Conservation (phyloP, 2,329 filamentous ascomycete genomes). For the Fusarium irregulare region DNA sequence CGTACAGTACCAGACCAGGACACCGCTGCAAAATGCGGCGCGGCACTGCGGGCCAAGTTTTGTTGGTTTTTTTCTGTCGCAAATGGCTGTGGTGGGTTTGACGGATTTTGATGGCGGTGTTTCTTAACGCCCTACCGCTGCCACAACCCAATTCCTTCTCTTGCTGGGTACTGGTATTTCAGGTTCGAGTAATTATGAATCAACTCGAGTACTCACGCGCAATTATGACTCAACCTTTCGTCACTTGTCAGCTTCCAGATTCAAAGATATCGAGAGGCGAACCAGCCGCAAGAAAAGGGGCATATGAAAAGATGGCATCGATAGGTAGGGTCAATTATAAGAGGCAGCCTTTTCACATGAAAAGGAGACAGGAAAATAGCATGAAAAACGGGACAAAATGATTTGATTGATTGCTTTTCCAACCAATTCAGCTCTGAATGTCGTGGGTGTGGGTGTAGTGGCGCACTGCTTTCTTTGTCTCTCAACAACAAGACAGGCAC, state of each 20-base stretch:
- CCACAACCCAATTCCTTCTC: constrained; percentile 37
- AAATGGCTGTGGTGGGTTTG: background rate
- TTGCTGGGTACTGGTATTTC: constrained; percentile 36
- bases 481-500: constrained; percentile 38
- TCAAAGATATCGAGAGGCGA: constrained; percentile 24
- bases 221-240: constrained; percentile 39
- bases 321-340: constrained; percentile 26
- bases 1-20: constrained; percentile 29
- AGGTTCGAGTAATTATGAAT: constrained; percentile 33
- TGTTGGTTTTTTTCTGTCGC: constrained; percentile 28
- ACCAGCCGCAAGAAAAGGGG: constrained; percentile 25
- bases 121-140: constrained; percentile 30
- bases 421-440: constrained; percentile 38
- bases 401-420: constrained; percentile 35
- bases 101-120: constrained; percentile 26
- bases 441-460: constrained; percentile 36
- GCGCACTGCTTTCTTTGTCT: constrained; percentile 34
- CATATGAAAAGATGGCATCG: constrained; percentile 10
- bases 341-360: constrained; percentile 37
- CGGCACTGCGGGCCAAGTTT: constrained; percentile 35
- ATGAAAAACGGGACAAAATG: constrained; percentile 25
- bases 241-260: constrained; percentile 26
- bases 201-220: constrained; percentile 27
- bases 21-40: constrained; percentile 39
- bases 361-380: constrained; percentile 37